Evolutionary conservation across 2,329 filamentous ascomycete genomes (phyloP).

Genomic region (Trichoderma sp.): DNA sequence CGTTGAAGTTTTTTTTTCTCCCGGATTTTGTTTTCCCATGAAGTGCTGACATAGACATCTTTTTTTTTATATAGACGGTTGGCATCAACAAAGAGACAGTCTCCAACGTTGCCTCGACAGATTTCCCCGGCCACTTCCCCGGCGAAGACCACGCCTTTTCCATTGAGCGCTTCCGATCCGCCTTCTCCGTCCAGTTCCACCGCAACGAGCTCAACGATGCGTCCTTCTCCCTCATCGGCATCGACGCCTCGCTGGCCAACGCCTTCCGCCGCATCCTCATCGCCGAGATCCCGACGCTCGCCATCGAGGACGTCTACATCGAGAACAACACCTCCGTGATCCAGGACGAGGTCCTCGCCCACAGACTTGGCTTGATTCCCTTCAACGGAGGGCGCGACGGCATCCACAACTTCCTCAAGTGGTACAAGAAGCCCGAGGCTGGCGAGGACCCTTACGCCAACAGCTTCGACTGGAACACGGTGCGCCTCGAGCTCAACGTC

Average conservation of each 20-base stretch:
- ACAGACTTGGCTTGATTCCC: conserved; percentile 86
- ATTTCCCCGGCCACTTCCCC: conserved; percentile 88
- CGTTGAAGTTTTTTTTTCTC: not conserved
- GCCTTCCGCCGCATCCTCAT: conserved; percentile 96
- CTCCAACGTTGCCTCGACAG: conserved; percentile 81
- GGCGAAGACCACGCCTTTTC: conserved; percentile 84
- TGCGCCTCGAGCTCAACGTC: conserved; percentile 73
- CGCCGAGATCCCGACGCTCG: conserved; percentile 88
- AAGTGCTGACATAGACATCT: not conserved
- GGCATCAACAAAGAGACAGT: conserved; percentile 88
- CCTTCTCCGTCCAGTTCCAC: conserved; percentile 78
- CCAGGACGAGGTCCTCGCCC: conserved; percentile 93
- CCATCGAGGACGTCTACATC: conserved; percentile 90
- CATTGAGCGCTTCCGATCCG: conserved; percentile 67
- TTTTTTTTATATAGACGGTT: conserved; percentile 62
- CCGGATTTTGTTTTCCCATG: not conserved
- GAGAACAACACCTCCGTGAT: conserved; percentile 97
- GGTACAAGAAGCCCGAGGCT: conserved; percentile 68
- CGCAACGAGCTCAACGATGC: conserved; percentile 73
- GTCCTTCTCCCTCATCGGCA: conserved; percentile 85
- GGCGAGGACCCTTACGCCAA: conserved; percentile 61
- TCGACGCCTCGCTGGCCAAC: conserved; percentile 92
- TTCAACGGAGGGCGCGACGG: conserved; percentile 77
- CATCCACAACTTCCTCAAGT: conserved; percentile 74
- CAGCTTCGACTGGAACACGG: conserved; percentile 79